Evolutionary conservation across 2,329 filamentous ascomycete genomes (phyloP).

Genomic region (Ramichloridium luteum): DNA sequence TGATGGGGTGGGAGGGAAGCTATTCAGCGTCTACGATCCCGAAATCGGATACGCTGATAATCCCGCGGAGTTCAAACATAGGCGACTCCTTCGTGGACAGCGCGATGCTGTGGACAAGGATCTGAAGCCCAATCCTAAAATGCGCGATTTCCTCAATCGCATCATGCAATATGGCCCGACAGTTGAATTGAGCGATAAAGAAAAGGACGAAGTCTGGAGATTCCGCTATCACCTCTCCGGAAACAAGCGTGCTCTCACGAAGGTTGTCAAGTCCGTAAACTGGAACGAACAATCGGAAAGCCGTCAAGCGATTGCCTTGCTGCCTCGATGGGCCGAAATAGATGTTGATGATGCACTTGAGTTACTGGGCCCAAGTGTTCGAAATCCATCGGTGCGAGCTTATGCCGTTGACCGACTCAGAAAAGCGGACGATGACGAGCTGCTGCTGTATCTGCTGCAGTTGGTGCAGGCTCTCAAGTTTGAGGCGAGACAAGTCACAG

Average conservation of each 20-base stretch:
- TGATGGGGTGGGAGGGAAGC: conserved; percentile 43
- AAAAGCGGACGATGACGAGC: conserved; percentile 84
- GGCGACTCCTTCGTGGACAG: conserved; percentile 79
- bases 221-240: conserved; percentile 89
- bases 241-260: conserved; percentile 78
- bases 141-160: conserved; percentile 79
- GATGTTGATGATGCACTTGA: conserved; percentile 95
- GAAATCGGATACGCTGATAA: conserved; percentile 84
- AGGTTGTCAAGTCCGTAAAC: conserved; percentile 95
- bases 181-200: conserved; percentile 73
- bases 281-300: conserved; percentile 81
- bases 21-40: conserved; percentile 84
- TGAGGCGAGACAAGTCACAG: conserved; percentile 51
- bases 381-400: conserved; percentile 74
- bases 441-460: conserved; percentile 83
- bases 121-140: conserved; percentile 89
- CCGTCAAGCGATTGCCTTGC: conserved; percentile 76
- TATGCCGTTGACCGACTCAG: conserved; percentile 87
- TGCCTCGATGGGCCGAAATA: conserved; percentile 90
- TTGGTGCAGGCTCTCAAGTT: conserved; percentile 94
- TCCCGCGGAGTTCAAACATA: conserved; percentile 88
- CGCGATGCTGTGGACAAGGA: conserved; percentile 89
- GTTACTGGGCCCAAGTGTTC: conserved; percentile 80
- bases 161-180: conserved; percentile 91
- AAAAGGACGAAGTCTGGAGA: conserved; percentile 95